phyloP scores from a whole-genome alignment of 2,329 filamentous ascomycete species.

The Xylariales sp. region DNA sequence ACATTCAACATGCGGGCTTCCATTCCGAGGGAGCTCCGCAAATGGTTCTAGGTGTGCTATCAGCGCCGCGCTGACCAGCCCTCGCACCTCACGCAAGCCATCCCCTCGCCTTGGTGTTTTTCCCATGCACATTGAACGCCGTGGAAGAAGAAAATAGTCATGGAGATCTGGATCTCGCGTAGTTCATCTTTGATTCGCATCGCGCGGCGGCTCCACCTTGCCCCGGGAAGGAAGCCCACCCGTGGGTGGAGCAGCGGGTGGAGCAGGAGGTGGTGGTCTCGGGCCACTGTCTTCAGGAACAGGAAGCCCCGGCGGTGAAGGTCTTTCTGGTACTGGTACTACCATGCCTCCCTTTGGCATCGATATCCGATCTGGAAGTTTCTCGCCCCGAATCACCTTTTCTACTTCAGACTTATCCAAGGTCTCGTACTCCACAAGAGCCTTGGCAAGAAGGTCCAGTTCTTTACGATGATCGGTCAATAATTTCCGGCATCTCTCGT shows the following conservation, averaged over 20 bases:
- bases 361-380: constrained; percentile 64
- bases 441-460: constrained; percentile 81
- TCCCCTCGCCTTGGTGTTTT: too few species aligned
- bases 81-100: too few species aligned
- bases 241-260: constrained; percentile 13
- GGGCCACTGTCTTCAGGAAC: constrained; percentile 13
- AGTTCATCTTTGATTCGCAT: too few species aligned
- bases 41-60: too few species aligned
- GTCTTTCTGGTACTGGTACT: constrained; percentile 46
- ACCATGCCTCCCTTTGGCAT: constrained; percentile 60
- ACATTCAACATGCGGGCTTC: too few species aligned
- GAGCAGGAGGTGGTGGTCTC: constrained; percentile 19
- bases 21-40: too few species aligned
- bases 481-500: constrained; percentile 66
- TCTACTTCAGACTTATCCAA: constrained; percentile 84
- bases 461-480: constrained; percentile 74
- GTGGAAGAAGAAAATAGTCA: too few species aligned
- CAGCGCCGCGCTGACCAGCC: too few species aligned
- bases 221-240: neutral
- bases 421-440: constrained; percentile 91
- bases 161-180: too few species aligned
- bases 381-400: constrained; percentile 82
- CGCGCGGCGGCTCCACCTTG: neutral
- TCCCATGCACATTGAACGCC: too few species aligned
- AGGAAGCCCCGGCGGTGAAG: constrained; percentile 18